Conservation (phyloP, 164 flowering plant genomes). For the Stephania japonica region DNA sequence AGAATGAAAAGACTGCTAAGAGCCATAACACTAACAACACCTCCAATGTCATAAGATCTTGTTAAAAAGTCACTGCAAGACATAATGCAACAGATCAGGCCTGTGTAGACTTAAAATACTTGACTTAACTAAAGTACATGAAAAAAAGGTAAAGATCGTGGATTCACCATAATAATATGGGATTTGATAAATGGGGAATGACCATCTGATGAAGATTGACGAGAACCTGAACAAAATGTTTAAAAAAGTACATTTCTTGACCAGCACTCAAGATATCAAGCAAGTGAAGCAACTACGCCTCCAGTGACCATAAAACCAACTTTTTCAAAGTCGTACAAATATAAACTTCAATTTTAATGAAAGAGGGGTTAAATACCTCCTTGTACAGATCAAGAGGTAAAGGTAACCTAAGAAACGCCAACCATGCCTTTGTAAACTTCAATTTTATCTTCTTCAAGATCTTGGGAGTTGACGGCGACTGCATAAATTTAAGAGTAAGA, state of each 20-base stretch:
- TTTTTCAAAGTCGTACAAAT: background rate
- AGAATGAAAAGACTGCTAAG: slow-evolving; percentile 85
- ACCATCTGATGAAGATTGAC: slow-evolving; percentile 66
- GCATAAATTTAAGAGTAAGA: slow-evolving; percentile 8
- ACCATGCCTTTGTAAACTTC: slow-evolving; percentile 87
- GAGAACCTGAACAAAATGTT: slow-evolving; percentile 57
- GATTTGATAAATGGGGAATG: slow-evolving; percentile 75
- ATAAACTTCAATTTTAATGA: background rate
- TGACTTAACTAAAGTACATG: background rate
- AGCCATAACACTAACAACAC: slow-evolving; percentile 96
- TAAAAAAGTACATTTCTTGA: background rate
- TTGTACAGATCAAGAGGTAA: slow-evolving; percentile 90
- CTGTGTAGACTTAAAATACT: background rate
- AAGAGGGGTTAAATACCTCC: slow-evolving; percentile 43
- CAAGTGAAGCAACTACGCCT: background rate
- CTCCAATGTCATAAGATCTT: slow-evolving; percentile 94
- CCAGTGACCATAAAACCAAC: background rate
- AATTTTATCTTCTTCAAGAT: slow-evolving; percentile 60
- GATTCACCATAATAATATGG: slow-evolving; percentile 64
- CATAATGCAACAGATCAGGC: slow-evolving; percentile 13
- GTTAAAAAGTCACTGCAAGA: slow-evolving; percentile 91
- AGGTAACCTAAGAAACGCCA: slow-evolving; percentile 70
- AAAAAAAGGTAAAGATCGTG: background rate
- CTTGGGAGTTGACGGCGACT: slow-evolving; percentile 42
- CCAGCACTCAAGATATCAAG: background rate